Percentiles rank a stretch among this genome's conserved stretches.
phyloP scores from a whole-genome alignment of 331 rosid species.

The Dryas integrifolia region DNA sequence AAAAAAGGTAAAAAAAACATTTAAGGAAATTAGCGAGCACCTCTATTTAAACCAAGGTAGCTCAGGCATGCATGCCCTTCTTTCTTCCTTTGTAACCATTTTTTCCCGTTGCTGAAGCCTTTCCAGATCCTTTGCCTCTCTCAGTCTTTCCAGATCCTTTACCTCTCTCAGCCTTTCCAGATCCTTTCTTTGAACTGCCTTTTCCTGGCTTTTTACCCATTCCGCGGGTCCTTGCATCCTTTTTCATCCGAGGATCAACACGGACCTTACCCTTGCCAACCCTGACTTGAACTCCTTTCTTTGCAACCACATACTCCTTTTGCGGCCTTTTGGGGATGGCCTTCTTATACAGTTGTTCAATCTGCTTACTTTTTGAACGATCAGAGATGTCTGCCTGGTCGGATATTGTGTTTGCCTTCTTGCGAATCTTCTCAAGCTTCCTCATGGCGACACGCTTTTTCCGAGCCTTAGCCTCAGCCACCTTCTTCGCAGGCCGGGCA shows the following conservation, averaged over 20 bases:
- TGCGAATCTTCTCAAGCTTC: slow-evolving; percentile 87
- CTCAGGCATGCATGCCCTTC: slow-evolving; percentile 32
- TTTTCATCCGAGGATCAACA: slow-evolving; percentile 90
- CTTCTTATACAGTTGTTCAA: slow-evolving; percentile 67
- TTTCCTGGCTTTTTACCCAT: slow-evolving; percentile 49
- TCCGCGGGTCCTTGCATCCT: slow-evolving; percentile 60
- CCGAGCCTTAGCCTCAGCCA: slow-evolving; percentile 88
- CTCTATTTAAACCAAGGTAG: background rate
- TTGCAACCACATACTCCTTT: slow-evolving; percentile 90
- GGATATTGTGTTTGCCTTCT: slow-evolving; percentile 87
- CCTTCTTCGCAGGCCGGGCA: slow-evolving; percentile 90
- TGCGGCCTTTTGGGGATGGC: slow-evolving; percentile 71
- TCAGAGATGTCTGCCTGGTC: slow-evolving; percentile 86
- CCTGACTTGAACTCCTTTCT: slow-evolving; percentile 91
- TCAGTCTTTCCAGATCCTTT: slow-evolving; percentile 51
- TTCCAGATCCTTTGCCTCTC: slow-evolving; percentile 39
- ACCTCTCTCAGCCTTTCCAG: slow-evolving; percentile 46
- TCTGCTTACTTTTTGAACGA: slow-evolving; percentile 81
- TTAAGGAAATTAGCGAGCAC: slow-evolving; percentile 6
- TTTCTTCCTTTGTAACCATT: slow-evolving; percentile 35
- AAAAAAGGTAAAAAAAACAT: background rate
- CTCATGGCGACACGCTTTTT: slow-evolving; percentile 75
- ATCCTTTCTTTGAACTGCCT: slow-evolving; percentile 54
- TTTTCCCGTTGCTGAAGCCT: slow-evolving; percentile 30
- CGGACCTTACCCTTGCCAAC: slow-evolving; percentile 75